These are phyloP conservation scores for Prunus padus DNA, from an alignment of 306 rosid species.

Conservation along the genomic window DNA sequence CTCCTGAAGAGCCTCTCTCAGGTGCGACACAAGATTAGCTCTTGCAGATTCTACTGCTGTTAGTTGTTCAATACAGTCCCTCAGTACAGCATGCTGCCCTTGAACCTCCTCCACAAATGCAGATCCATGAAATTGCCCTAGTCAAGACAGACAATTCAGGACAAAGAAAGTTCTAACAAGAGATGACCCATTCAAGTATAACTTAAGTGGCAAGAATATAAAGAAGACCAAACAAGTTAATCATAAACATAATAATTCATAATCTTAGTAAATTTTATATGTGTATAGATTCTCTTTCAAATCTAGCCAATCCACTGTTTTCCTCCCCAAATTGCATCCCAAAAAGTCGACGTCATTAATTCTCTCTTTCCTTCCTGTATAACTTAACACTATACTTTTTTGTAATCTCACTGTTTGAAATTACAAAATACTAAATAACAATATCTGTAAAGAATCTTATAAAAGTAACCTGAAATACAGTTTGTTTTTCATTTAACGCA, in stretches of 20 bases:
- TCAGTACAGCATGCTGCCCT: conserved; percentile 64
- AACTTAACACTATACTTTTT: too few relatives aligned
- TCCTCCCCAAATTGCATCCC: background rate
- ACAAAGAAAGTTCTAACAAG: conserved; percentile 6
- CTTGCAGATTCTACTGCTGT: conserved; percentile 72
- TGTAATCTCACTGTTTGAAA: too few relatives aligned
- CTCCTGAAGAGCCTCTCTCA: conserved; percentile 87
- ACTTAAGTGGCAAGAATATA: conserved; percentile 12
- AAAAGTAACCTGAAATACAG: background rate
- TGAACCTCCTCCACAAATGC: conserved; percentile 67
- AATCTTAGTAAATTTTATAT: too few relatives aligned
- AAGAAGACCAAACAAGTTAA: background rate
- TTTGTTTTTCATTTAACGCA: background rate
- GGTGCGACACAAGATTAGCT: conserved; percentile 74
- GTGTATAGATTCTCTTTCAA: too few relatives aligned
- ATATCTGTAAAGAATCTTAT: too few relatives aligned
- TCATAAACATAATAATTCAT: too few relatives aligned
- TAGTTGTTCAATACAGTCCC: conserved; percentile 79
- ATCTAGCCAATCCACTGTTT: background rate
- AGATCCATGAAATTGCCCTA: conserved; percentile 68
- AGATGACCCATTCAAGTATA: conserved; percentile 20
- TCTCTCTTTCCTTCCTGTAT: too few relatives aligned
- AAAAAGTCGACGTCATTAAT: too few relatives aligned
- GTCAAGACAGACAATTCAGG: conserved; percentile 21
- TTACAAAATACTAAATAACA: background rate